These are phyloP conservation scores for Candida anutae DNA, from an alignment of 1,139 yeast genomes.

Conservation along the genomic window DNA sequence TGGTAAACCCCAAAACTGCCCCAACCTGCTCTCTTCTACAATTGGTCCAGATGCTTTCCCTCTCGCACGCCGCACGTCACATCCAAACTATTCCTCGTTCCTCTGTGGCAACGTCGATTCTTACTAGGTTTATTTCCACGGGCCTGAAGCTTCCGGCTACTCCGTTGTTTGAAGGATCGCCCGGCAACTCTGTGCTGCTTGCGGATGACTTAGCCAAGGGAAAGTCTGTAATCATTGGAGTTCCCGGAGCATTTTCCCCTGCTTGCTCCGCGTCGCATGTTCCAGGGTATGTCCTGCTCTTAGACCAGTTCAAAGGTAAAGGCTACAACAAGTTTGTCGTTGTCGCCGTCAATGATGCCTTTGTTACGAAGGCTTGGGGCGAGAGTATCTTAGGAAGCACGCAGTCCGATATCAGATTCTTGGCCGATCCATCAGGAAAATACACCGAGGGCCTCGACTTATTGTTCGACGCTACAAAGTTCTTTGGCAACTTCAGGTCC, in stretches of 20 bases:
- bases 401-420: conserved; percentile 38
- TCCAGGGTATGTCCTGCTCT: conserved; percentile 62
- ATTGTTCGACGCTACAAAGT: conserved; percentile 22
- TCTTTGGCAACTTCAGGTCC: conserved; percentile 42
- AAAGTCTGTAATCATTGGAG: conserved; percentile 63
- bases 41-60: no score
- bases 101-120: no score
- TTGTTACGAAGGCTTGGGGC: conserved; percentile 78
- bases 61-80: no score
- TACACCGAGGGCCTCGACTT: conserved; percentile 60
- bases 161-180: conserved; percentile 54
- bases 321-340: conserved; percentile 58
- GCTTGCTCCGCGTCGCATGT: conserved; percentile 74
- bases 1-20: no score
- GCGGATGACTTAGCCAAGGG: conserved; percentile 46
- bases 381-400: conserved; percentile 28
- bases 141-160: conserved; percentile 55
- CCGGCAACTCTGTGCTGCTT: conserved; percentile 57
- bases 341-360: conserved; percentile 79
- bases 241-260: conserved; percentile 89
- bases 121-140: conserved; percentile 26
- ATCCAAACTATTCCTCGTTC: no score
- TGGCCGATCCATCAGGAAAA: conserved; percentile 73
- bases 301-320: conserved; percentile 48
- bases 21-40: no score